Evolutionary conservation across 73 alveolate genomes (phyloP).

Genomic region (Blepharisma stoltei): DNA sequence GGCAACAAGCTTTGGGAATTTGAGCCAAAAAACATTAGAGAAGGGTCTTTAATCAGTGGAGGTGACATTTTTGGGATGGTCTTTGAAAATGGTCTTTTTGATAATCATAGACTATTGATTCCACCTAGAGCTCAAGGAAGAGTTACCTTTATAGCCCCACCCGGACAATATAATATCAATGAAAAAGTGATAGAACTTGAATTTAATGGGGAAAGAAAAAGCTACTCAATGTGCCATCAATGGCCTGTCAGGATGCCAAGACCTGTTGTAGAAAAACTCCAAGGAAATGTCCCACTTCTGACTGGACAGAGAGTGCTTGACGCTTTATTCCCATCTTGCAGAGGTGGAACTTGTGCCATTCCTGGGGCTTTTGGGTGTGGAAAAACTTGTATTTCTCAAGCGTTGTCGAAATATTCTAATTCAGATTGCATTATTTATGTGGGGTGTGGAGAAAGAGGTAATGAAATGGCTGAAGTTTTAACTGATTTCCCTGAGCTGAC

Average conservation of each 20-base stretch:
- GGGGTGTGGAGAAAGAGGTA: constrained; percentile 99
- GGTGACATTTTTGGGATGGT: constrained; percentile 97
- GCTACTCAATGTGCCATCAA: constrained; percentile 81
- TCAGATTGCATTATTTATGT: constrained; percentile 92
- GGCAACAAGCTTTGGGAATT: constrained; percentile 89
- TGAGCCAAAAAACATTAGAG: constrained; percentile 83
- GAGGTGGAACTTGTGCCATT: constrained; percentile 98
- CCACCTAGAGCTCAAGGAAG: constrained; percentile 95
- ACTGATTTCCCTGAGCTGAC: constrained; percentile 96
- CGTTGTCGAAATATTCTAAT: constrained; percentile 94
- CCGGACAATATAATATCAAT: constrained; percentile 80
- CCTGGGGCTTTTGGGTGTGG: constrained; percentile 99
- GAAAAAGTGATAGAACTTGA: constrained; percentile 90
- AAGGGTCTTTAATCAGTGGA: constrained; percentile 66
- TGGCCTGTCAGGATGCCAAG: constrained; percentile 94
- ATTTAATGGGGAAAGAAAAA: constrained; percentile 74
- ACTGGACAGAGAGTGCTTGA: constrained; percentile 96
- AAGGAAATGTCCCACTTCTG: constrained; percentile 82
- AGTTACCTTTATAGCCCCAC: constrained; percentile 76
- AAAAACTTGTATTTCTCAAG: constrained; percentile 96
- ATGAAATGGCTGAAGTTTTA: constrained; percentile 99
- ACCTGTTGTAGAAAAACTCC: constrained; percentile 80
- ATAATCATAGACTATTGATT: constrained; percentile 82
- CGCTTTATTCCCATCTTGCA: constrained; percentile 93
- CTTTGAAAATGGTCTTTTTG: constrained; percentile 88